phyloP scores from a whole-genome alignment of 2,329 filamentous ascomycete genomes.

The Hymenoscyphus fraxineus region DNA sequence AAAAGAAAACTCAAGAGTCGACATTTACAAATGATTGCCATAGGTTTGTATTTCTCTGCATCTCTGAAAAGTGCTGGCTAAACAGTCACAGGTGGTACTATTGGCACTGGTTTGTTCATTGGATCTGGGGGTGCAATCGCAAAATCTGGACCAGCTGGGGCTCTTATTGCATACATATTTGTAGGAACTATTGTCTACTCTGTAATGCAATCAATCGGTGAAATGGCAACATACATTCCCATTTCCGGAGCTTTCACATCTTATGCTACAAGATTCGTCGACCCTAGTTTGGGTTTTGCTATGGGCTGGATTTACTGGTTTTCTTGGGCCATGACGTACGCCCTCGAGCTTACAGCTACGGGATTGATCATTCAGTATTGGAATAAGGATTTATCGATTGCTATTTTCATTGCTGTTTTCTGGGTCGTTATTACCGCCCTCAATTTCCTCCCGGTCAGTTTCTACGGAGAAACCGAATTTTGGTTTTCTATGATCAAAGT shows the following conservation, averaged over 20 bases:
- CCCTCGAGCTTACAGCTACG: constrained; percentile 68
- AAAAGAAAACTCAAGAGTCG: constrained; percentile 47
- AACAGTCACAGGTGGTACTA: constrained; percentile 49
- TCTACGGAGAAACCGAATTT: constrained; percentile 76
- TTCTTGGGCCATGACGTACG: constrained; percentile 69
- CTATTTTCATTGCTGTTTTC: constrained; percentile 70
- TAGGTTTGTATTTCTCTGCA: constrained; percentile 35
- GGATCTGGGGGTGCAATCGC: constrained; percentile 61
- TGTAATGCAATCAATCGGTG: constrained; percentile 66
- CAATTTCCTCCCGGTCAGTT: constrained; percentile 68
- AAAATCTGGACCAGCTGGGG: constrained; percentile 61
- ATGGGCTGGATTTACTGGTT: constrained; percentile 87
- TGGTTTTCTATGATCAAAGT: constrained; percentile 77
- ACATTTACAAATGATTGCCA: constrained; percentile 66
- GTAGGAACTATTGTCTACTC: constrained; percentile 71
- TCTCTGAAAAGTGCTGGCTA: constrained; percentile 2
- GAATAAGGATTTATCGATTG: constrained; percentile 58
- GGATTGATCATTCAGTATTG: constrained; percentile 76
- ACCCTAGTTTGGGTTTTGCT: constrained; percentile 68
- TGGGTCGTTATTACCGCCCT: constrained; percentile 65
- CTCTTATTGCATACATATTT: constrained; percentile 65
- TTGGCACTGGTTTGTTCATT: constrained; percentile 71
- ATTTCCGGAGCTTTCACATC: constrained; percentile 72
- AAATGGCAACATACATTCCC: constrained; percentile 77
- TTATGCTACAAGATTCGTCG: constrained; percentile 72